Evolutionary conservation across 805 yeast genomes (phyloP).

Genomic region (Saccharomycopsis sp.): DNA sequence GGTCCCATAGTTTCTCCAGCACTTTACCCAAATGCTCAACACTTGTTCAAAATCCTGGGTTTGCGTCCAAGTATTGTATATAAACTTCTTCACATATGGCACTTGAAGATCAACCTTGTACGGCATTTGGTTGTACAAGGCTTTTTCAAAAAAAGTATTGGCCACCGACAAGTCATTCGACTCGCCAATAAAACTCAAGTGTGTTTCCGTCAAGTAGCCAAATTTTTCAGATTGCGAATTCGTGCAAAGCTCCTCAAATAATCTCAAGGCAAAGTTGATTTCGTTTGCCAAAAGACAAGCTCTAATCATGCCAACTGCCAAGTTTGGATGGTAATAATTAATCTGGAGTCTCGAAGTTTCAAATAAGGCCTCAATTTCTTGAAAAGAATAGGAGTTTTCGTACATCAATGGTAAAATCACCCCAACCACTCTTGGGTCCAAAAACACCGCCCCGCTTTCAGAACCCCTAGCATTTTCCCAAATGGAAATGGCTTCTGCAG

Average conservation of each 20-base stretch:
- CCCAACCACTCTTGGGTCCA: conserved; percentile 59
- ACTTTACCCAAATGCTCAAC: conserved; percentile 52
- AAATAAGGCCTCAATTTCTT: conserved; percentile 51
- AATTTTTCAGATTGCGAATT: conserved; percentile 37
- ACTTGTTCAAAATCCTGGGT: conserved; percentile 51
- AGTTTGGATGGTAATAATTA: conserved; percentile 32
- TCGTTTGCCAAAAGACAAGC: conserved; percentile 60
- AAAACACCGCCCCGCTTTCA: conserved; percentile 35
- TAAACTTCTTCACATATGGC: conserved; percentile 57
- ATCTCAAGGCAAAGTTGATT: conserved; percentile 53
- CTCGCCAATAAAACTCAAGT: conserved; percentile 68
- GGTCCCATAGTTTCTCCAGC: conserved; percentile 49
- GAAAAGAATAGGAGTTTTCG: conserved; percentile 51
- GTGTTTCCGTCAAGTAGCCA: conserved; percentile 61
- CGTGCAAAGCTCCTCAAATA: conserved; percentile 52
- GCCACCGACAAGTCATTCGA: conserved; percentile 67
- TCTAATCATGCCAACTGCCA: conserved; percentile 65
- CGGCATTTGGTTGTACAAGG: conserved; percentile 60
- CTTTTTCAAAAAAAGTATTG: conserved; percentile 64
- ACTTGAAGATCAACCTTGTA: conserved; percentile 64
- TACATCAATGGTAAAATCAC: conserved; percentile 58
- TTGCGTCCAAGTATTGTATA: conserved; percentile 50
- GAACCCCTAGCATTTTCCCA: conserved; percentile 57
- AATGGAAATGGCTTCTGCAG: conserved; percentile 54
- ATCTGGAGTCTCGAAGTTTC: conserved; percentile 33